Base-by-base conservation (phyloP, 768 basidiomycete genomes). In the Leccinum uliginosum region DNA sequence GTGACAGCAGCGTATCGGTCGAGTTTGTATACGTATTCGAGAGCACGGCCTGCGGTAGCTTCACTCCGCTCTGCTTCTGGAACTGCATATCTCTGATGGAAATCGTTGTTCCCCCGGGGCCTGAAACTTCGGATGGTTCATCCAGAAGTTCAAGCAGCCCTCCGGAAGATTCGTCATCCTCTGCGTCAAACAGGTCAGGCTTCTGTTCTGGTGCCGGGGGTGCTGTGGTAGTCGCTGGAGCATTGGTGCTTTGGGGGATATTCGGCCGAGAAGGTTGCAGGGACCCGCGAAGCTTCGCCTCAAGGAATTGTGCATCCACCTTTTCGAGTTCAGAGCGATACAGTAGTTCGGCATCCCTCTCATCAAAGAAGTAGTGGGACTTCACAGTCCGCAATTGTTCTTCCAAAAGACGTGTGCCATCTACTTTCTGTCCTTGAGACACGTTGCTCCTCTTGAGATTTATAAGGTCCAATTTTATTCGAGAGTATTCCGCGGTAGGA, bases 41-140 rank as follows among this genome's bases (percentile, higher is more conserved):
- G 38, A 98, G 78, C 5, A 92, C 70, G 15, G 68, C 74, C 70
- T 89, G 94, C 9, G 96, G 93, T 14, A 88, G 86, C 40, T 83
- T 85, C 34, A 90, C 88, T 35, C 90, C 85, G 78, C 86, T 87
- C 65, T 90, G 84, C 72, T 91, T 96, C 2, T 93, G 89, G 24
- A 92, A 75, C 2, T 83, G 67, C 86, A 98, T 87, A 58, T 93
- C 84, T 26, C 86, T 78, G 59, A 87, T 65, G 26, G 61, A 70
- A 48, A 88, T 73, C 6, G 78, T 79, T 9, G 73, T 76, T 14
- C 87, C 89, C 52, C 77, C 69, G 10, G 76, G 69, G 19, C 80
- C 83, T 19, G 78, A 77, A 59, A 82, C 82, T n/a, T 76, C 80
- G 6, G 74, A 67, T 12, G 85, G 82, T 51, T 79, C 78, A 23